Percentiles rank a stretch among this genome's conserved stretches.
Conservation (phyloP, 345 rosid species). For the Euphorbia peplus region DNA sequence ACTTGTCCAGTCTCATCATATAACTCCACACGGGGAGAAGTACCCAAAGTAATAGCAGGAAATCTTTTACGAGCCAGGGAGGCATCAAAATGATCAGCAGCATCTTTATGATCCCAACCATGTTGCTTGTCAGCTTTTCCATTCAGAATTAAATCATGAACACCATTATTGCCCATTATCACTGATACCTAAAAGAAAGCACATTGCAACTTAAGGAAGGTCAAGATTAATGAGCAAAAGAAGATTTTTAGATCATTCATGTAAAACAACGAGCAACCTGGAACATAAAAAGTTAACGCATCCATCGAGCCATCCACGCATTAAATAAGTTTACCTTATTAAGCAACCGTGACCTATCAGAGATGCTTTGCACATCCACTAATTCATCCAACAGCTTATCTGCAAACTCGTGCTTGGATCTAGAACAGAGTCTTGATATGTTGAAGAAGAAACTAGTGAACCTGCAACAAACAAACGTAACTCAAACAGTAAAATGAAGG, state of each 20-base stretch:
- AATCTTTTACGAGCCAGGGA: slow-evolving; percentile 62
- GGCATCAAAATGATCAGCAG: slow-evolving; percentile 41
- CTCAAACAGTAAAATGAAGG: not conserved
- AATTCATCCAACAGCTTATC: slow-evolving; percentile 41
- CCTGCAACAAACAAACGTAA: slow-evolving; percentile 32
- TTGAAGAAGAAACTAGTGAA: slow-evolving; percentile 36
- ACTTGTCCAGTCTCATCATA: slow-evolving; percentile 40
- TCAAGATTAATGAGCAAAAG: not conserved
- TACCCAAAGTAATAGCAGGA: slow-evolving; percentile 71
- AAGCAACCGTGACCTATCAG: slow-evolving; percentile 46
- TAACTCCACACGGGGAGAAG: slow-evolving; percentile 53
- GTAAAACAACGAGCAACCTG: not conserved
- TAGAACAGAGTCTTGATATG: slow-evolving; percentile 35
- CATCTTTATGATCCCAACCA: slow-evolving; percentile 33
- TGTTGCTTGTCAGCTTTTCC: slow-evolving; percentile 41
- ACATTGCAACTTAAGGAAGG: slow-evolving; percentile 2
- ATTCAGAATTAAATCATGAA: slow-evolving; percentile 46
- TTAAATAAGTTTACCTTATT: slow-evolving; percentile 34
- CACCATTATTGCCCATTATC: slow-evolving; percentile 44
- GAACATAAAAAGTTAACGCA: not conserved
- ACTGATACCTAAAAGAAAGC: slow-evolving; percentile 49
- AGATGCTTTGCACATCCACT: slow-evolving; percentile 29
- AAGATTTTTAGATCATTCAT: not conserved
- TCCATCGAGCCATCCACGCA: not conserved
- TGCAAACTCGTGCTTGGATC: slow-evolving; percentile 49